These are phyloP conservation scores for Flaveria brownii DNA, from an alignment of 129 eudicot genomes.

Conservation along the genomic window DNA sequence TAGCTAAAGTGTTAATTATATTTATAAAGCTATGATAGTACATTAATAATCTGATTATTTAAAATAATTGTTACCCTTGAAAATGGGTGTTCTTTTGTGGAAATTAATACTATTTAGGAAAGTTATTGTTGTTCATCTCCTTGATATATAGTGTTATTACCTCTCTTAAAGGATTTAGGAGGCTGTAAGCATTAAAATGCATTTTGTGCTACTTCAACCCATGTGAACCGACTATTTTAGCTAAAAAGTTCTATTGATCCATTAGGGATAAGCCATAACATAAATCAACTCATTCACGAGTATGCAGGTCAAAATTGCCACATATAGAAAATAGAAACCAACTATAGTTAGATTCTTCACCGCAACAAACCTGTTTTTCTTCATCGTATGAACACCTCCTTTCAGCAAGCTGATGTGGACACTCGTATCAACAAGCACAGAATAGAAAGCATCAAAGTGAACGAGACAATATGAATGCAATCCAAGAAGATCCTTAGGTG, in stretches of 20 bases:
- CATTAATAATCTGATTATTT: background rate
- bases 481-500: conserved; percentile 94
- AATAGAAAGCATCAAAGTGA: conserved; percentile 92
- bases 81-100: background rate
- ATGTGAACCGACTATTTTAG: background rate
- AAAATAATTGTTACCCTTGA: background rate
- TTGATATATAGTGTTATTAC: background rate
- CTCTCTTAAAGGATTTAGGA: background rate
- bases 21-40: background rate
- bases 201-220: background rate
- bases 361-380: conserved; percentile 73
- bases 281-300: background rate
- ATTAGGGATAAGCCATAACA: background rate
- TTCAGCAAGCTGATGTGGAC: conserved; percentile 77
- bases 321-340: background rate
- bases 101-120: background rate
- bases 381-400: conserved; percentile 57
- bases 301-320: background rate
- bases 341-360: background rate
- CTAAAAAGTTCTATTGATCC: background rate
- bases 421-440: conserved; percentile 83
- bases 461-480: conserved; percentile 95
- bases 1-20: background rate
- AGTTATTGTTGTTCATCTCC: conserved; percentile 6
- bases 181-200: background rate